Percentiles rank a stretch among this genome's conserved stretches.
These are phyloP conservation scores for Melastoma malabathricum DNA, from an alignment of 345 rosid species.

Conservation along the genomic window DNA sequence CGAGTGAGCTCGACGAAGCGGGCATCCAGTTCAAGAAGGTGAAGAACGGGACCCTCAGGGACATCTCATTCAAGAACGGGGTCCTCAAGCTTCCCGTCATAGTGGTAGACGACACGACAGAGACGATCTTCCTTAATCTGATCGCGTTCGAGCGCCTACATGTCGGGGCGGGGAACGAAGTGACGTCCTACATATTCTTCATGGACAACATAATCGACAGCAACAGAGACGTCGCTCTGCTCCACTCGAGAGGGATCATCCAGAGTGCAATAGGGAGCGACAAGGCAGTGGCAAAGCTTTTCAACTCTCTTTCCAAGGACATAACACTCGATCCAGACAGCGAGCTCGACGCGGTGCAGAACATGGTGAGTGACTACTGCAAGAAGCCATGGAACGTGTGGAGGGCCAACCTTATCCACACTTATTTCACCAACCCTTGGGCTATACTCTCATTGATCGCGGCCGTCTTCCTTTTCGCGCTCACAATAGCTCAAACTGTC, in stretches of 20 bases:
- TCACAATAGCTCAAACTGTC: conserved; percentile 24
- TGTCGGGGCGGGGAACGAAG: conserved; percentile 28
- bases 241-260: conserved; percentile 29
- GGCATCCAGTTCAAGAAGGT: conserved; percentile 6
- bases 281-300: conserved; percentile 32
- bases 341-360: conserved; percentile 14
- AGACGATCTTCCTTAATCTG: conserved; percentile 13
- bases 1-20: not conserved
- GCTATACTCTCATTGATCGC: conserved; percentile 27
- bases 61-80: conserved; percentile 7
- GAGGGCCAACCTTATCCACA: conserved; percentile 31
- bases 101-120: conserved; percentile 7
- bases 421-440: conserved; percentile 42
- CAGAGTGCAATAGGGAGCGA: conserved; percentile 33
- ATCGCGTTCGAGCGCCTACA: conserved; percentile 14
- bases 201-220: conserved; percentile 37
- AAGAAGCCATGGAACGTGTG: conserved; percentile 27
- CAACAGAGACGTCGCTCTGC: conserved; percentile 27
- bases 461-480: conserved; percentile 29
- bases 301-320: conserved; percentile 29
- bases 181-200: conserved; percentile 27
- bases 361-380: conserved; percentile 19
- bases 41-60: conserved; percentile 4
- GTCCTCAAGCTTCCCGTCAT: conserved; percentile 3
- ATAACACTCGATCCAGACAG: conserved; percentile 23